Base-by-base conservation (phyloP, 1,284 basidiomycete species). In the Boletus smithii region DNA sequence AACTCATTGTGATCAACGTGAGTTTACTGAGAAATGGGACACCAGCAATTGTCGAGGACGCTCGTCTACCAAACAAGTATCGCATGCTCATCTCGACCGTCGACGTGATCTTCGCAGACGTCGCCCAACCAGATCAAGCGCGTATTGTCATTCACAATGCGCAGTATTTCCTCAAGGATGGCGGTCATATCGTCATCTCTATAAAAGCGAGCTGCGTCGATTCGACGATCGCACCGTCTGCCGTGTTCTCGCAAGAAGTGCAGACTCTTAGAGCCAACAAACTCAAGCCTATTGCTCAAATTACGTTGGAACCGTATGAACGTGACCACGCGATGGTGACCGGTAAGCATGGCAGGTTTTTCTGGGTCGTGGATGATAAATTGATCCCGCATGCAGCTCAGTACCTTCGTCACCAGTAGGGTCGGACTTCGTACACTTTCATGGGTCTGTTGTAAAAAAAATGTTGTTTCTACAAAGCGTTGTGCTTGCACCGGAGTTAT, bases 181-280 rank as follows among this genome's bases (percentile, higher is more conserved):
- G 81, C 35, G 95, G 97, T 4, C 91, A 97, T 63, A 79, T 85
- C 57, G 83, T 99, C 61, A 95, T 99, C 62, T 98, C 95, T 49
- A 97, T 99, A 83, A 99, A 99, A 78, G 97, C 97, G 40, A 95
- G 91, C 67, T 99, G 95, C 79, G 91, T 99, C 71, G 97, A 99
- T 72, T 98, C 93, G 44, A 97, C 95, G 23, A 83, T 82, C 5
- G 83, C 90, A 2, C 86, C 95, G 14, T 92, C 94, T 58, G 86
- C 85, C 20, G 90, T 98, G 33, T 99, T 98, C 62, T 88, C 91
- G 3, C 75, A 79, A 45, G 93, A 99, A 71, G 89, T 98, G 47
- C 85, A 94, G 69, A 83, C 78, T 62, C 76, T 99, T 63, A 85
- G 88, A 69, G 77, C 81, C 51, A 77, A 77, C 65, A 85, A 84